phyloP scores from a whole-genome alignment of 148 eudicot species.

The Chenopodium formosanum region DNA sequence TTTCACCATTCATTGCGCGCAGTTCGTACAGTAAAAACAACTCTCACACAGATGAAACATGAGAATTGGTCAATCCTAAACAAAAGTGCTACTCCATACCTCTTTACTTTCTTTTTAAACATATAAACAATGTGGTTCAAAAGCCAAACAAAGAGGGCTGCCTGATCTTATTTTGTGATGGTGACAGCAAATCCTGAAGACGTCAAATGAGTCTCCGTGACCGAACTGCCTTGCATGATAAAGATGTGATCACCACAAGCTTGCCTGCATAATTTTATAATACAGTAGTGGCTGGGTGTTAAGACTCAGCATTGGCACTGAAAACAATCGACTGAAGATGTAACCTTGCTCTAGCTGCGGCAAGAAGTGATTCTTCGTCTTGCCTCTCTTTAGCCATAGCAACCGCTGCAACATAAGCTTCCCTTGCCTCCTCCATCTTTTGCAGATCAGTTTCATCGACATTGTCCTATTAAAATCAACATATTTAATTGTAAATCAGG shows the following conservation, averaged over 20 bases:
- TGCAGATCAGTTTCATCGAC: conserved; percentile 51
- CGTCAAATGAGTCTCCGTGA: not conserved
- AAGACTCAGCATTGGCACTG: conserved; percentile 19
- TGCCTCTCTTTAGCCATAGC: conserved; percentile 66
- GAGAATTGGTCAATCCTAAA: not conserved
- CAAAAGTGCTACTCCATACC: not conserved
- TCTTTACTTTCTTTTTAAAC: not conserved
- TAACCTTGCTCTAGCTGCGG: conserved; percentile 59
- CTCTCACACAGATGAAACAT: not conserved
- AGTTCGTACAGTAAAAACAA: not conserved
- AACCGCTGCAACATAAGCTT: conserved; percentile 67
- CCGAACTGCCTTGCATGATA: conserved; percentile 17
- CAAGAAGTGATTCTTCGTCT: conserved; percentile 76
- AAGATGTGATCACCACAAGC: conserved; percentile 37
- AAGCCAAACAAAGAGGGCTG: not conserved
- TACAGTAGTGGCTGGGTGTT: conserved; percentile 20
- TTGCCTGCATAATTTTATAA: conserved; percentile 16
- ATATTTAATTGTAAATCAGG: not conserved
- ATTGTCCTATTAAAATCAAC: conserved; percentile 45
- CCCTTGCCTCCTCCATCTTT: conserved; percentile 67
- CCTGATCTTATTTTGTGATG: conserved; percentile 3
- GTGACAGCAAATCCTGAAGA: not conserved
- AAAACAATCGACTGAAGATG: conserved; percentile 64
- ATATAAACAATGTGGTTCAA: conserved; percentile 6
- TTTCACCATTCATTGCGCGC: conserved; percentile 2